Percentiles rank a stretch among this genome's conserved stretches.
phyloP scores from a whole-genome alignment of 495 filamentous ascomycete genomes.

The Penicillium alfredii region DNA sequence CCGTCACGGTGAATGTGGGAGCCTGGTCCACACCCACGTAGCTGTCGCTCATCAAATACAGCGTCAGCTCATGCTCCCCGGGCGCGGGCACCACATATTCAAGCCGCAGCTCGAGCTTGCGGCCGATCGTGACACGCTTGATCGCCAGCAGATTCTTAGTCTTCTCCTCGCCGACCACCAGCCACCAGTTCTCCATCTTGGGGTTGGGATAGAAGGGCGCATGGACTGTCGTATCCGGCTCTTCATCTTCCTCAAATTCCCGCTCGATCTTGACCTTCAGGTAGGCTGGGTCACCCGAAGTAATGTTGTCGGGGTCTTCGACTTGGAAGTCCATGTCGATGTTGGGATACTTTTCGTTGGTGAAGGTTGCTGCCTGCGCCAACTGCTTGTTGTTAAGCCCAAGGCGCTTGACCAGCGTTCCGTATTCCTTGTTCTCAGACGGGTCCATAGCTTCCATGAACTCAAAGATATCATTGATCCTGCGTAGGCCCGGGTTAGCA shows the following conservation, averaged over 20 bases:
- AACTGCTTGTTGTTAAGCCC: constrained; percentile 77
- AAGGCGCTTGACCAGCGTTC: constrained; percentile 65
- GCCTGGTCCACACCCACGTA: constrained; percentile 98
- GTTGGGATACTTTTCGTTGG: constrained; percentile 94
- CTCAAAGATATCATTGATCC: constrained; percentile 88
- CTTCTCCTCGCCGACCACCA: constrained; percentile 84
- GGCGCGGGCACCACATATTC: constrained; percentile 84
- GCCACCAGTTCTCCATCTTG: constrained; percentile 98
- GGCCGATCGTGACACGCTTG: constrained; percentile 85
- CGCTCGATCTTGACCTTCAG: constrained; percentile 84
- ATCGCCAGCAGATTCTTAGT: constrained; percentile 83
- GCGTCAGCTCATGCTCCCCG: constrained; percentile 80
- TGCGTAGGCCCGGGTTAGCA: constrained; percentile 33
- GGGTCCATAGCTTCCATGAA: constrained; percentile 99
- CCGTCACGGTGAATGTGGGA: constrained; percentile 76
- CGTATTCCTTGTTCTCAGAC: constrained; percentile 75
- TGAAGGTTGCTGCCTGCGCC: constrained; percentile 84
- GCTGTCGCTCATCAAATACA: constrained; percentile 96
- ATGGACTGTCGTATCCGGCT: constrained; percentile 80
- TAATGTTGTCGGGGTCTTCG: constrained; percentile 71
- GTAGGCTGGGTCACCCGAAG: constrained; percentile 73
- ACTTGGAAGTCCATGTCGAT: constrained; percentile 85
- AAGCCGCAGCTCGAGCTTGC: constrained; percentile 67
- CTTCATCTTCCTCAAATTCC: constrained; percentile 69
- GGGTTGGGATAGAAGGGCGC: constrained; percentile 88